These are phyloP conservation scores for Suhomyces sp. DNA, from an alignment of 805 yeast genomes.

Conservation along the genomic window DNA sequence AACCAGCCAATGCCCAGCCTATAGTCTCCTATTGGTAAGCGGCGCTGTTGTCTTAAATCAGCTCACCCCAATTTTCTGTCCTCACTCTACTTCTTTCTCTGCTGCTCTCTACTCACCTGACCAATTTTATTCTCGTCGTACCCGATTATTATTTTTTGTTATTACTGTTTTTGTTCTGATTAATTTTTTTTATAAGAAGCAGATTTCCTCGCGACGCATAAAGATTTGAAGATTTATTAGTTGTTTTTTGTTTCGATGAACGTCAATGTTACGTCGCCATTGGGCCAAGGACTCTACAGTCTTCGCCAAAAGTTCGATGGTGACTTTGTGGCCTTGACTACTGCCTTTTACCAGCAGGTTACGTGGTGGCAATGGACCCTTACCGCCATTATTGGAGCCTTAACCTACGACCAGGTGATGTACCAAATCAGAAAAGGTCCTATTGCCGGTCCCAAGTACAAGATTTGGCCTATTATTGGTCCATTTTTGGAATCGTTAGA, in stretches of 20 bases:
- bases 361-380: constrained; percentile 55
- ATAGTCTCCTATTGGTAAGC: no score
- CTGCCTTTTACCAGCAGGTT: constrained; percentile 19
- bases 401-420: constrained; percentile 71
- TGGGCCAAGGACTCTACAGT: constrained; percentile 3
- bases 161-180: neutral
- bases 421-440: constrained; percentile 80
- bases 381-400: constrained; percentile 44
- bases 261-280: constrained; percentile 3
- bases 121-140: neutral
- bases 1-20: no score
- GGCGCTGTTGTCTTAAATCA: no score
- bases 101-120: no score
- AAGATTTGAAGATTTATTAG: neutral
- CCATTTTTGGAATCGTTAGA: constrained; percentile 92
- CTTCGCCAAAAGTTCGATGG: constrained; percentile 3
- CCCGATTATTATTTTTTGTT: neutral
- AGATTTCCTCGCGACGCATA: neutral
- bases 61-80: no score
- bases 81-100: no score
- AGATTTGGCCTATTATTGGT: constrained; percentile 93
- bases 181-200: neutral
- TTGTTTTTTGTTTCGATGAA: neutral
- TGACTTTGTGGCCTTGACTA: constrained; percentile 11
- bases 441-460: constrained; percentile 86